Evolutionary conservation across 2,329 filamentous ascomycete genomes (phyloP).

Genomic region (Ceratocystiopsis minuta): DNA sequence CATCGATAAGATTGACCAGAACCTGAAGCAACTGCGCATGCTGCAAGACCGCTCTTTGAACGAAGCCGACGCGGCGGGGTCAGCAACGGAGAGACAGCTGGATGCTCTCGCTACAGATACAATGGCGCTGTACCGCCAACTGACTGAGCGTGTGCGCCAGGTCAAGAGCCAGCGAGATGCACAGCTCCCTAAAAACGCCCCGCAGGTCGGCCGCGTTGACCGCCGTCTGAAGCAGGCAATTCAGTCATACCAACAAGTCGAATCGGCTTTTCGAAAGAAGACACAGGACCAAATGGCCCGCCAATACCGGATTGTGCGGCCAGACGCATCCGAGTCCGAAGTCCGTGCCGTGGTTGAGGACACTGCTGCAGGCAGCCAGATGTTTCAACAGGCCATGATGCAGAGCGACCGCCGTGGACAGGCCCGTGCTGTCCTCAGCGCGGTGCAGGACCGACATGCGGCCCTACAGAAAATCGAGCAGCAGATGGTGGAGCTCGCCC

Average conservation of each 20-base stretch:
- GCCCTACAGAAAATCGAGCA: slow-evolving; percentile 84
- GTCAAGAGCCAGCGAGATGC: slow-evolving; percentile 65
- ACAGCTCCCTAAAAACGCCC: slow-evolving; percentile 51
- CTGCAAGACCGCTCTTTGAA: slow-evolving; percentile 55
- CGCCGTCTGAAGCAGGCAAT: slow-evolving; percentile 66
- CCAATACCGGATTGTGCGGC: slow-evolving; percentile 77
- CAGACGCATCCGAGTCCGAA: slow-evolving; percentile 63
- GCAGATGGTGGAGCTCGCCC: slow-evolving; percentile 71
- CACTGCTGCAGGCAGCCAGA: slow-evolving; percentile 50
- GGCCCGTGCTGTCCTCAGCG: slow-evolving; percentile 59
- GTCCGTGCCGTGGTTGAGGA: slow-evolving; percentile 62
- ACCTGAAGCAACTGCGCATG: slow-evolving; percentile 52
- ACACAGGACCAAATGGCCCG: slow-evolving; percentile 70
- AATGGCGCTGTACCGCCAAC: slow-evolving; percentile 62
- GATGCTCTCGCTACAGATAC: slow-evolving; percentile 60
- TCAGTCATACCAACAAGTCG: slow-evolving; percentile 61
- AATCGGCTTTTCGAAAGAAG: slow-evolving; percentile 63
- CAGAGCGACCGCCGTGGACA: slow-evolving; percentile 66
- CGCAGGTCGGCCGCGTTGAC: slow-evolving; percentile 69
- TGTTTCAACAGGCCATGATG: slow-evolving; percentile 78
- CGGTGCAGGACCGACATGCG: slow-evolving; percentile 66
- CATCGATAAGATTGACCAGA: slow-evolving; percentile 55
- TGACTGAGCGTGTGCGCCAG: slow-evolving; percentile 61
- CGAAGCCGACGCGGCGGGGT: slow-evolving; percentile 53
- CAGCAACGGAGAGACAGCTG: slow-evolving; percentile 48